These are phyloP conservation scores for Blastomyces gilchristii DNA, from an alignment of 2,329 filamentous ascomycete species.

Conservation along the genomic window DNA sequence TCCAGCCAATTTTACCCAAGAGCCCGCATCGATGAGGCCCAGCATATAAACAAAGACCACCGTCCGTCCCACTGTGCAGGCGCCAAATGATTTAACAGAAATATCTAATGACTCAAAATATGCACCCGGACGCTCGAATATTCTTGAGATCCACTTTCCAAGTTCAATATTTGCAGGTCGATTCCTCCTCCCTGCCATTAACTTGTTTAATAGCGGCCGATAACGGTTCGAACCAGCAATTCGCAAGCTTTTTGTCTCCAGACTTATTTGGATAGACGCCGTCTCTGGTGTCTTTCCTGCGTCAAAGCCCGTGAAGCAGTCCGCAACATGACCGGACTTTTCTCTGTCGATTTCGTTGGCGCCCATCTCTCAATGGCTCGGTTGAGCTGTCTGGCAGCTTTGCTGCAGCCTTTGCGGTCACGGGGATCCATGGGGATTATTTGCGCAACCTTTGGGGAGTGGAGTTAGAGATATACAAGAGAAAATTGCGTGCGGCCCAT, in stretches of 20 bases:
- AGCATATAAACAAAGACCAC: neutral
- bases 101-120: neutral
- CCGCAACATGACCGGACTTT: constrained; percentile 12
- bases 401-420: constrained; percentile 21
- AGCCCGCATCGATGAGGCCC: neutral
- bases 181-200: neutral
- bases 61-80: neutral
- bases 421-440: constrained; percentile 27
- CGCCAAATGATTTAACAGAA: neutral
- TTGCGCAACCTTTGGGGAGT: constrained; percentile 19
- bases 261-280: constrained; percentile 4
- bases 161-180: neutral
- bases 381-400: constrained; percentile 22
- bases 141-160: neutral
- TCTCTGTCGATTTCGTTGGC: constrained; percentile 15
- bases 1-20: neutral
- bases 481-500: neutral
- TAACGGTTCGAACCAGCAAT: constrained; percentile 3
- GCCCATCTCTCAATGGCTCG: constrained; percentile 34
- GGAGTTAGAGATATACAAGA: neutral
- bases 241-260: constrained; percentile 4
- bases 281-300: constrained; percentile 2
- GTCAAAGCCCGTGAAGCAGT: constrained; percentile 6
- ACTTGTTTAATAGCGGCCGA: constrained; percentile 1
- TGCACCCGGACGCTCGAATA: neutral